Base-by-base conservation (phyloP, 345 rosid species). In the Abelmoschus esculentus region DNA sequence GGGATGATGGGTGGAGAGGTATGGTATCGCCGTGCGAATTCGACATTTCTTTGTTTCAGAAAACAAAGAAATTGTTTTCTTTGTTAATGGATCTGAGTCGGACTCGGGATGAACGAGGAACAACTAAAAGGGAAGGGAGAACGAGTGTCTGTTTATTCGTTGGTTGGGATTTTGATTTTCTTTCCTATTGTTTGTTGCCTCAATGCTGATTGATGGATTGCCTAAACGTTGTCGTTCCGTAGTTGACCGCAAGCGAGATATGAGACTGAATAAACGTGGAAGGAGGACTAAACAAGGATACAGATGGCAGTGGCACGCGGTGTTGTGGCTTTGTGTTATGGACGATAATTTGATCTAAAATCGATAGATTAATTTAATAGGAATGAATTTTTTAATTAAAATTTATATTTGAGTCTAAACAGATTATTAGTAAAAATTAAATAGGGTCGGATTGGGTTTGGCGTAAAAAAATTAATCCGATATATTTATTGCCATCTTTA, bases 1-100 rank as follows among this genome's bases (percentile, higher is more conserved):
- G 99, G 74, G 99, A 95, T 6, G 99, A 86, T 0, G 92, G 66
- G 63, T 88, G 87, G 36, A 90, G 92, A 36, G 98, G 99, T 70
- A 85, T 69, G 4, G 93, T 90, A 74, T 95, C 99, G 81, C 92
- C 77, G 75, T 83, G 84, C 18, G 79, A 73, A 76, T 77, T 81
- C 66, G 97, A 88, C 98, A 93, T 93, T 61, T 55, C 59, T 72
- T 75, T 18, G 8, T 1, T 38, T 36, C 57, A 18, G 18, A 12
- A 54, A 18, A 54, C 59, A 54, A 54, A 18, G 59, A 18, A 53
- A 17, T 8, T 54, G 9, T 5, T 13, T 54, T 19, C 59, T 32
- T 5, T 32, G 6, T 32, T 32, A 32, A 32, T 5, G 36, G 36
- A 32, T 49, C 53, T 49, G 53, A 49, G 53, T 49, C 18, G 13